A percentile compares a stretch with the other conserved stretches of the same genome.
phyloP scores from a whole-genome alignment of 1,139 yeast species.

The Hemisphaericaspora subhashii region DNA sequence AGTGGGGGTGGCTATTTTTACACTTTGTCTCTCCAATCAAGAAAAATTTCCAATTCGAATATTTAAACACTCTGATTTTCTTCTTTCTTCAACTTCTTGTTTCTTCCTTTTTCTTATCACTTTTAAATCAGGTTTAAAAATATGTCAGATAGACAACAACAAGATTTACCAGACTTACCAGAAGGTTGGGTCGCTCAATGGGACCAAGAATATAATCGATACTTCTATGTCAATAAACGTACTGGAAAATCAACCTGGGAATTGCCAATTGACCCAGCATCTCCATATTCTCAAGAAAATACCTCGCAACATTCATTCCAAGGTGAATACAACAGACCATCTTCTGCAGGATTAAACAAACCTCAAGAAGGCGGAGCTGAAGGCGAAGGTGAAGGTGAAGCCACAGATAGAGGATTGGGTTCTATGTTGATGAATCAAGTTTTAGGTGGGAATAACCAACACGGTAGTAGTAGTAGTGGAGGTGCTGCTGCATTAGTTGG shows the following conservation, averaged over 20 bases:
- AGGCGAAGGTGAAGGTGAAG: conserved; percentile 7
- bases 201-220: conserved; percentile 27
- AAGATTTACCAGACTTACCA: conserved; percentile 19
- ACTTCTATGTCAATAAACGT: conserved; percentile 22
- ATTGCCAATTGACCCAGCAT: conserved; percentile 12
- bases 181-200: conserved; percentile 31
- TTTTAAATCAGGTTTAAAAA: neutral
- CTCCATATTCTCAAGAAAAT: conserved; percentile 4
- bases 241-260: conserved; percentile 27
- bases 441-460: conserved; percentile 9
- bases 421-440: conserved; percentile 15
- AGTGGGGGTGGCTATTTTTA: too few relatives aligned
- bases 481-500: conserved; percentile 8
- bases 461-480: conserved; percentile 7
- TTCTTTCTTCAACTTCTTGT: neutral
- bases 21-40: too few relatives aligned
- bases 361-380: neutral
- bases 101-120: neutral
- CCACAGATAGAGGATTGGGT: conserved; percentile 14
- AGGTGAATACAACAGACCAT: conserved; percentile 4
- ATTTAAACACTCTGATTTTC: neutral
- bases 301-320: conserved; percentile 5
- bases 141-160: conserved; percentile 13
- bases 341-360: conserved; percentile 2
- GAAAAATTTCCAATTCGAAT: too few relatives aligned